These are phyloP conservation scores for Fusarium penzigii DNA, from an alignment of 2,329 filamentous ascomycete genomes.

Conservation along the genomic window DNA sequence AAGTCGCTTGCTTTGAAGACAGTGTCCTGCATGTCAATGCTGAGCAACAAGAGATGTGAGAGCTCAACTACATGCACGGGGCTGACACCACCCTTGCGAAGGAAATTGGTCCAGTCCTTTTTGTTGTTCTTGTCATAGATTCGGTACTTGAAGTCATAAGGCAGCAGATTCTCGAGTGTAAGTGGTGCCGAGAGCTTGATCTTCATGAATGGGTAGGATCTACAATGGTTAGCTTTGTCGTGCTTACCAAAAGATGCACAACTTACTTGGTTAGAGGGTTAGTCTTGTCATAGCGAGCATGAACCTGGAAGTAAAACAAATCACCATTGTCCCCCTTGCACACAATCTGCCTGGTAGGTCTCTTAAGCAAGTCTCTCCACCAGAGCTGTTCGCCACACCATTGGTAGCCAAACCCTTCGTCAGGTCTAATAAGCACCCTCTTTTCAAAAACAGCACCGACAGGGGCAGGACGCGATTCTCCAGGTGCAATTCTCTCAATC, in stretches of 20 bases:
- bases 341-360: constrained; percentile 81
- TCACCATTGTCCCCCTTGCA: constrained; percentile 86
- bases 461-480: constrained; percentile 84
- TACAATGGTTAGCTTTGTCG: constrained; percentile 34
- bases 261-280: constrained; percentile 75
- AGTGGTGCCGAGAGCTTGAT: constrained; percentile 89
- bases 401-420: constrained; percentile 93
- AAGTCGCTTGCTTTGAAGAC: constrained; percentile 95
- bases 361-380: constrained; percentile 88
- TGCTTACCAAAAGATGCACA: accelerated
- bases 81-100: constrained; percentile 93
- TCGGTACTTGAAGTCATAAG: constrained; percentile 98
- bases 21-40: constrained; percentile 95
- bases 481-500: constrained; percentile 95
- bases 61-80: constrained; percentile 97
- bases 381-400: constrained; percentile 90
- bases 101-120: constrained; percentile 98
- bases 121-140: constrained; percentile 99
- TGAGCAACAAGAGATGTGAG: constrained; percentile 88
- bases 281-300: constrained; percentile 79
- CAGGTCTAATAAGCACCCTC: constrained; percentile 82
- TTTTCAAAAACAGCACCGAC: constrained; percentile 92
- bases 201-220: constrained; percentile 91
- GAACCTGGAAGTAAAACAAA: constrained; percentile 96
- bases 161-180: constrained; percentile 90